Percentiles rank a stretch among this genome's conserved stretches.
Evolutionary conservation across 495 filamentous ascomycete species (phyloP).

Genomic region (Neurospora sp.): DNA sequence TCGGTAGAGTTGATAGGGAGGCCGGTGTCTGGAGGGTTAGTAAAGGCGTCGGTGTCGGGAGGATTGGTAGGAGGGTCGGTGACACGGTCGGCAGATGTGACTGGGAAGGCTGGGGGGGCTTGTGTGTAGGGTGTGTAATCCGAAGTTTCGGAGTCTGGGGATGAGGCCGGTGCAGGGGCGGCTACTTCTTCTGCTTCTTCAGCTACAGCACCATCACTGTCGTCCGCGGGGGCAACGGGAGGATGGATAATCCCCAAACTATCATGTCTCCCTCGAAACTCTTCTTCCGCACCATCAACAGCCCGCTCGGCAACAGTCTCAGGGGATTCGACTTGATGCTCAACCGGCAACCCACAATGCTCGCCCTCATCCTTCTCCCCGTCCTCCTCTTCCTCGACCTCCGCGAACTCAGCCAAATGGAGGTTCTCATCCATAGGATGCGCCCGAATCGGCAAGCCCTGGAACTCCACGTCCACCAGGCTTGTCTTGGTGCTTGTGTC

Average conservation of each 20-base stretch:
- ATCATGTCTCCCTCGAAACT: background rate
- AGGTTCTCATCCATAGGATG: background rate
- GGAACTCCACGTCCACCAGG: background rate
- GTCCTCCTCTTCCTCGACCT: background rate
- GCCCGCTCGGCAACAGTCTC: background rate
- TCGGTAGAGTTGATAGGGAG: background rate
- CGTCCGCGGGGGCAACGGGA: too few species aligned
- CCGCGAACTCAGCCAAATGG: background rate
- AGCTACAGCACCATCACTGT: too few species aligned
- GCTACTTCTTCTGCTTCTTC: too few species aligned
- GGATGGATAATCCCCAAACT: background rate
- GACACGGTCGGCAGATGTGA: too few species aligned
- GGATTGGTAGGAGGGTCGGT: background rate
- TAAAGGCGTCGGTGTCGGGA: background rate
- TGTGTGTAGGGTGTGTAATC: too few species aligned
- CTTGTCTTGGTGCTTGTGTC: too few species aligned
- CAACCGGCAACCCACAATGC: background rate
- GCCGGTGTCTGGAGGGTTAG: background rate
- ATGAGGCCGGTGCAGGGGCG: too few species aligned
- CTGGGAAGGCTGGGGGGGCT: too few species aligned
- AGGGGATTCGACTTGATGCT: background rate
- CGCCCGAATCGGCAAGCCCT: background rate
- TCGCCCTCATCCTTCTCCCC: background rate
- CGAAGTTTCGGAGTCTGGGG: too few species aligned
- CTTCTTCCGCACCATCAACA: background rate